Evolutionary conservation across 2,329 filamentous ascomycete species (phyloP).

Genomic region (Colletotrichum falcatum): DNA sequence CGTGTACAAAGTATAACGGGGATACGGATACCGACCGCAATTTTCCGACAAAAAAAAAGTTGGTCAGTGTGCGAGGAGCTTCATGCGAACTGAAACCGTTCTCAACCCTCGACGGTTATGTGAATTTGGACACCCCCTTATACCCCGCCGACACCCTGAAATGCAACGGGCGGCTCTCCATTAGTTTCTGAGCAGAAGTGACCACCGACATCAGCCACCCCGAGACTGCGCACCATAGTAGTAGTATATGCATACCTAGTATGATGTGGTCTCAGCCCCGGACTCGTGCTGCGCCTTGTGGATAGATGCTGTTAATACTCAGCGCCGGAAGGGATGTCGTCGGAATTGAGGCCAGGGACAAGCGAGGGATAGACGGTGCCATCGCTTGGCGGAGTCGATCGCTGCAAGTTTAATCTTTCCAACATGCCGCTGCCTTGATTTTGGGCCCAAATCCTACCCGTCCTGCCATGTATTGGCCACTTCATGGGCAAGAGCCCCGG

Average conservation of each 20-base stretch:
- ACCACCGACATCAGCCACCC: background rate
- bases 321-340: conserved; percentile 16
- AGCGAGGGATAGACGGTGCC: conserved; percentile 5
- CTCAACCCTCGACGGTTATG: conserved; percentile 4
- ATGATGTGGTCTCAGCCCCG: background rate
- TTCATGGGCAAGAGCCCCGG: background rate
- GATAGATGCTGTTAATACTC: background rate
- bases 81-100: conserved; percentile 34
- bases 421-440: conserved; percentile 27
- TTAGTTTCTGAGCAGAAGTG: background rate
- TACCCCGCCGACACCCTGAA: background rate
- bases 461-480: conserved; percentile 11
- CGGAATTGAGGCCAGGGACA: conserved; percentile 15
- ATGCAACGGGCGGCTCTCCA: background rate
- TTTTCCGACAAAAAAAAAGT: background rate
- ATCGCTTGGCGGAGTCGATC: conserved; percentile 34
- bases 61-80: conserved; percentile 1
- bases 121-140: background rate
- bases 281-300: background rate
- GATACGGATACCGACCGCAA: background rate
- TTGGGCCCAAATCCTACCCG: conserved; percentile 1
- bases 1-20: conserved; percentile 9
- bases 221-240: background rate
- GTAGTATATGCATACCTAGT: no score
- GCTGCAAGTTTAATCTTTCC: conserved; percentile 29